Evolutionary conservation across 768 basidiomycete species (phyloP).

Genomic region (Naganishia randhawae): DNA sequence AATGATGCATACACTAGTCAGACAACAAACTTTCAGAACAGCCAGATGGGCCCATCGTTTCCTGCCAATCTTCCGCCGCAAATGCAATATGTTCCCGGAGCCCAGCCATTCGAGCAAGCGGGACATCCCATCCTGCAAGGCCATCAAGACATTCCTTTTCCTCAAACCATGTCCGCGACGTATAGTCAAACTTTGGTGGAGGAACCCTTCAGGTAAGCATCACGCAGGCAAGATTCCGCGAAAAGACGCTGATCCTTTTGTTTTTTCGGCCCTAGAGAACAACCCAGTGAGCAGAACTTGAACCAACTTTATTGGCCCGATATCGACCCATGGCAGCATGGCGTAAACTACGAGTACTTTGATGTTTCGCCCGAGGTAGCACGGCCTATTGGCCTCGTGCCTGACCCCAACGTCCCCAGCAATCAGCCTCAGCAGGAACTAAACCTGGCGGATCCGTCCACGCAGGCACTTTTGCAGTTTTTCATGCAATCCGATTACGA

Average conservation of each 20-base stretch:
- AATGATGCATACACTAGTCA: neutral
- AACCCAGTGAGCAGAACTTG: neutral
- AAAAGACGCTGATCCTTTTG: neutral
- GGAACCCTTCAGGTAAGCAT: neutral
- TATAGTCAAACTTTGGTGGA: neutral
- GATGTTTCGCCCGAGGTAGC: neutral
- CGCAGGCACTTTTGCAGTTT: constrained; percentile 7
- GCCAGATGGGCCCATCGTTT: neutral
- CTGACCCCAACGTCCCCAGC: neutral
- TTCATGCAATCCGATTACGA: constrained; percentile 17
- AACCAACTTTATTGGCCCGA: neutral
- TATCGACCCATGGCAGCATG: neutral
- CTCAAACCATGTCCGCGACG: neutral
- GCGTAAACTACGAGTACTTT: neutral
- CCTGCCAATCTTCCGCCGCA: neutral
- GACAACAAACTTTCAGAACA: neutral
- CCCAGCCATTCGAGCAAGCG: neutral
- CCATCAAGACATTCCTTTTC: neutral
- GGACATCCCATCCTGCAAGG: neutral
- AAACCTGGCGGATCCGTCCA: neutral
- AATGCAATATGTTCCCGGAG: neutral
- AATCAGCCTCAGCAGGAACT: constrained; percentile 1
- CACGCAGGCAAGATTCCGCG: neutral
- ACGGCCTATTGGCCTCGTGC: neutral
- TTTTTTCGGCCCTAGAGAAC: too few relatives aligned